Percentiles rank a stretch among this genome's conserved stretches.
Evolutionary conservation across 169 alveolate species (phyloP).

Genomic region (Plasmodium yoelii): DNA sequence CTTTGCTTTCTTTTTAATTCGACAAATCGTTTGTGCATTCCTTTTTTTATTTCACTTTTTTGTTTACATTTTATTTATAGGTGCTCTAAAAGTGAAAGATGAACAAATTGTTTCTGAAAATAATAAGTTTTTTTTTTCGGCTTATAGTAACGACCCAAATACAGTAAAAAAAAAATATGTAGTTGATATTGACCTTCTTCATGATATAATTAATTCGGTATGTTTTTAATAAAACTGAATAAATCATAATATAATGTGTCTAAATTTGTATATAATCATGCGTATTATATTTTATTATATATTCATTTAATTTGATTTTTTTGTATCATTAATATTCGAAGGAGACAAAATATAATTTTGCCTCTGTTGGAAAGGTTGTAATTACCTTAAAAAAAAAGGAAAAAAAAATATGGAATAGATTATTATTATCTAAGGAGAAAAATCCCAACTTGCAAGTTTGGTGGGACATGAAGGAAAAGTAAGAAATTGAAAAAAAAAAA

Average conservation of each 20-base stretch:
- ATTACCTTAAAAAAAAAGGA: conserved; percentile 88
- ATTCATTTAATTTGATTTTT: background rate
- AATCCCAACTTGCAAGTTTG: conserved; percentile 92
- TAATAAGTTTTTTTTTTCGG: conserved; percentile 84
- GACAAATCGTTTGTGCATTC: background rate
- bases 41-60: conserved; percentile 25
- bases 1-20: background rate
- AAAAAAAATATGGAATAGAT: conserved; percentile 87
- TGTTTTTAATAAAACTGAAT: background rate
- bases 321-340: background rate
- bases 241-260: conserved; percentile 13
- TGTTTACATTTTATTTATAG: conserved; percentile 57
- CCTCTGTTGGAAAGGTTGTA: conserved; percentile 90
- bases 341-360: conserved; percentile 89
- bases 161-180: conserved; percentile 85
- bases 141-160: conserved; percentile 90
- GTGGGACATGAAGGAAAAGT: conserved; percentile 96
- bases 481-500: conserved; percentile 77
- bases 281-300: background rate
- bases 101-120: conserved; percentile 81
- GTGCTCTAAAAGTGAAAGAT: conserved; percentile 89
- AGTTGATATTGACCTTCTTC: conserved; percentile 85
- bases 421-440: conserved; percentile 87
- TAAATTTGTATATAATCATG: background rate
- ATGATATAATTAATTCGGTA: conserved; percentile 81